Base-by-base conservation (phyloP, 2,329 filamentous ascomycete species). In the Chrysoporthe deuterocubensis region DNA sequence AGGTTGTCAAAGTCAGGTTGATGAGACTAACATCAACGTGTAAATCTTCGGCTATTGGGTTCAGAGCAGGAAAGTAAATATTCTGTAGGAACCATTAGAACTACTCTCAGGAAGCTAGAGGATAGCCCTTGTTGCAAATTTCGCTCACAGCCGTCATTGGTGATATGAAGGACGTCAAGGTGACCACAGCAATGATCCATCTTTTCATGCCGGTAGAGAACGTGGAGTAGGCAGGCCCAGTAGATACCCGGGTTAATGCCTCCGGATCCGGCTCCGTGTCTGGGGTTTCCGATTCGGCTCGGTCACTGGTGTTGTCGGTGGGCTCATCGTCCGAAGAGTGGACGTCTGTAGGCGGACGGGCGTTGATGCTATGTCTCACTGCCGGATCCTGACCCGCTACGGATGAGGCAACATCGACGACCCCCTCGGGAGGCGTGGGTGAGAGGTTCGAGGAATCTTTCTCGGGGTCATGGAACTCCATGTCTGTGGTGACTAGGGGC, bases 1-100 rank as follows among this genome's bases (percentile, higher is more conserved):
- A 90, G 1, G 87, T 87, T 3, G 87, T 89, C 44, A 86, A 67
- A 0, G 83, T 84, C 69, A 86, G 72, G 72, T 85, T 85, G 72
- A 85, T 78, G 63, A 82, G 74, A 37, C 73, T 73, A 43, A 80
- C 70, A 2, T 78, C 76, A 3, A 83, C 80, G 4, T 75, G 76
- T 1, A 84, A 71, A 42, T 80, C 78, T 3, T 71, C 65, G 0
- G 82, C 75, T 18, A 84, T 74, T 1, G 78, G 72, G 26, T 78
- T 78, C 21, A 83, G 74, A 4, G 81, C 81, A 6, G 82, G 81
- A 64, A 83, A 83, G 72, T 83, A 88, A 59, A 90, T 85, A 72
- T 88, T 89, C 68, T 69, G 65, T n/a, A 11, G 46, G 4, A 59
- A 26, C 11, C 40, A 61, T 68, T 67, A 69, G 66, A 52, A 34